Conservation (phyloP, 306 rosid species). For the Dalbergia cochinchinensis region DNA sequence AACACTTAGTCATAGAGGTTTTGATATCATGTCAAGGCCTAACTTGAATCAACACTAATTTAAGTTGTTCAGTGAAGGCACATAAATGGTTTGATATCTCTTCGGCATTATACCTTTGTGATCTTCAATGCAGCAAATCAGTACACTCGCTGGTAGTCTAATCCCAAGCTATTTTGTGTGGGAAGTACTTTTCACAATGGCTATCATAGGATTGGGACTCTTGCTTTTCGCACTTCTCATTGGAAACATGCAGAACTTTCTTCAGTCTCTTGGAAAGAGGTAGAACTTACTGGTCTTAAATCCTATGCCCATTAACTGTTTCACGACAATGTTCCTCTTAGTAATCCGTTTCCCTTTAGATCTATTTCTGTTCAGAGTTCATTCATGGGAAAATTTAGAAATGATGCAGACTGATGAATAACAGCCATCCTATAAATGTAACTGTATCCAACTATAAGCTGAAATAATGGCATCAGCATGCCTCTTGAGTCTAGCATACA, state of each 20-base stretch:
- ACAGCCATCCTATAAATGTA: slow-evolving; percentile 3
- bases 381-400: background rate
- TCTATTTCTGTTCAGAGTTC: background rate
- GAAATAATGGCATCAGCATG: background rate
- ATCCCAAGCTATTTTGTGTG: slow-evolving; percentile 74
- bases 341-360: background rate
- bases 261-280: slow-evolving; percentile 87
- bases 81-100: slow-evolving; percentile 16
- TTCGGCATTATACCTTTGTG: slow-evolving; percentile 7
- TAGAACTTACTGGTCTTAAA: slow-evolving; percentile 35
- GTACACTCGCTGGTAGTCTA: slow-evolving; percentile 79
- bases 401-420: background rate
- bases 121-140: slow-evolving; percentile 76
- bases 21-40: background rate
- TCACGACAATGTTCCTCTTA: slow-evolving; percentile 26
- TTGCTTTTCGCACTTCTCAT: slow-evolving; percentile 87
- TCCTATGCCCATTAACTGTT: slow-evolving; percentile 29
- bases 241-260: slow-evolving; percentile 90
- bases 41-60: background rate
- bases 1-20: background rate
- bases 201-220: slow-evolving; percentile 80
- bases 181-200: slow-evolving; percentile 86
- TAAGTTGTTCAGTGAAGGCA: background rate
- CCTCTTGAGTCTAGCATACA: background rate
- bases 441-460: slow-evolving; percentile 9